Evolutionary conservation across 2,329 filamentous ascomycete species (phyloP), one percentile per base, ranked within the genome.

Genomic region (Aschersonia sp.): DNA sequence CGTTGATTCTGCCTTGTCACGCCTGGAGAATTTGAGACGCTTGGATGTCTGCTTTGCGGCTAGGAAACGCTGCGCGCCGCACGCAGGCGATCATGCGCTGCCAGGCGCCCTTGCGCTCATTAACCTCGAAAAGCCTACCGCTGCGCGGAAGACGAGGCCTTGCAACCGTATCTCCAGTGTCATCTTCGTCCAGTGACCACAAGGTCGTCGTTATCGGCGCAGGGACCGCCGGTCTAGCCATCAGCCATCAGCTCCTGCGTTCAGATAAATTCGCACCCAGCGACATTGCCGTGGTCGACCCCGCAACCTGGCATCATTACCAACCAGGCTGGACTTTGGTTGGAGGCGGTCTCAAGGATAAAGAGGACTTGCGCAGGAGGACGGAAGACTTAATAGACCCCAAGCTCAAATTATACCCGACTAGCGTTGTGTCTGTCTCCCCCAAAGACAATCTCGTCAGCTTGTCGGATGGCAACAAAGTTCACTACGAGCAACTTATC

Each of bases 251-350:
- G 64, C 72, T 87, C 4, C 71, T 84, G 4, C 71, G 71, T 2
- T 67, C 69, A 0, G 78, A 76, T 42, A 69, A 69, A 30, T 83
- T 82, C 55, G 53, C 60, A 0, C 63, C 69, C 42, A 67, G 78
- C 33, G 80, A 84, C 50, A 81, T 84, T 51, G 79, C 80, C 31
- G 56, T 84, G 30, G 63, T 84, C 42, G 80, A 84, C 52, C 80
- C 80, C 0, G 70, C 79, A 1, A 58, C 64, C 53, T 79, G 71
- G 68, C 79, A 84, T 57, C 70, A 84, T 63, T 84, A 83, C 58
- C 80, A 84, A 60, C 78, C 80, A 1, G 80, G 80, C 47, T 84
- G 79, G 79, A 84, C 81, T 2, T 67, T 84, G 1, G 80, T 83
- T 2, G 80, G 79, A 42, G 79, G 76, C 40, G 80, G 80, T 4